Base-by-base conservation (phyloP, 225 moss, liverwort and hornwort genomes). In the Neckera pumila region DNA sequence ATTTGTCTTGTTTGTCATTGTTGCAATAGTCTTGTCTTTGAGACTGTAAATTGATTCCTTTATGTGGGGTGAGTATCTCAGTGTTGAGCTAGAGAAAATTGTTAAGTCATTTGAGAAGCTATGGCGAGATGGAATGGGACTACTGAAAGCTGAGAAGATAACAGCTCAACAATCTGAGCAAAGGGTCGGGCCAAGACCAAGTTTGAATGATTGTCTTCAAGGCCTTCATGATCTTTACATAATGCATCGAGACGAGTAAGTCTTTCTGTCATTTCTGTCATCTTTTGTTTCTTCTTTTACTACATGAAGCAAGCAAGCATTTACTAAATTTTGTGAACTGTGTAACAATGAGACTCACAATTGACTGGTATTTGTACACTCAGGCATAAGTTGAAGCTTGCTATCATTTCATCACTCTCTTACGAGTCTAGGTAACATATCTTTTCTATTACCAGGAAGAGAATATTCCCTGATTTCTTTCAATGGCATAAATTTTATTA, bases 241-340 rank as follows among this genome's bases (percentile, higher is more conserved):
- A 78, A 96, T 97, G 96, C 96, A 97, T 89, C 88, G 87, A n/a
- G 94, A 95, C 53, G 97, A 97, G 94, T 95, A 92, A 92, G 96
- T 76, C 86, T 38, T 56, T 51, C 40, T 84, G 62, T 58, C 66
- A 40, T 69, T 30, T 84, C 42, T 40, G 56, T 38, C 7, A 43
- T 84, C 72, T 17, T 16, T 43, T 42, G 70, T 70, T 71, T 58
- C 38, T 38, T 58, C 67, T 17, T 83, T 36, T 19, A n/a, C 28
- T 28, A 38, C 54, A 38, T 67, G 54, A n/a, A 38, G 53, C 66
- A 57, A 43, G 53, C 31, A 78, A 61, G 75, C 69, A 77, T 65
- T 30, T 84, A 26, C 61, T 80, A 66, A 84, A 75, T 70, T 84
- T 83, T 80, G 36, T 17, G 10, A 53, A 89, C 23, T 86, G 65